Conservation (phyloP, 257 asterid genomes). For the Thymus mandschuricus region DNA sequence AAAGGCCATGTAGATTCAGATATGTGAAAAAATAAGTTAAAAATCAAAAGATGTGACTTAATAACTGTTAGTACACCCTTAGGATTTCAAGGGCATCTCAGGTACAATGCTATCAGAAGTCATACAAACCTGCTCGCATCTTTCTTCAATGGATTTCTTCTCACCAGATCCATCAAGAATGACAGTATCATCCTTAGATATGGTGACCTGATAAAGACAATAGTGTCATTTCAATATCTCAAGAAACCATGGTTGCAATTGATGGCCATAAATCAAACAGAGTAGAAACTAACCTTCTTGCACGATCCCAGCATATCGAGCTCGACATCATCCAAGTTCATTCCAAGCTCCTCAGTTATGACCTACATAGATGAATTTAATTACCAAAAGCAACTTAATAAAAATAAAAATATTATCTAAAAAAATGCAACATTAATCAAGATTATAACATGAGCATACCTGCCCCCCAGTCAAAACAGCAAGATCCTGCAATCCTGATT, state of each 20-base stretch:
- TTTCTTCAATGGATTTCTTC: conserved; percentile 79
- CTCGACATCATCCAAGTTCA: conserved; percentile 80
- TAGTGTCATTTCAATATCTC: not conserved
- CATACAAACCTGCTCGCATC: conserved; percentile 79
- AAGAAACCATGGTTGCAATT: not conserved
- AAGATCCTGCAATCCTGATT: conserved; percentile 78
- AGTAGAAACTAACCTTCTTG: conserved; percentile 63
- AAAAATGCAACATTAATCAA: not conserved
- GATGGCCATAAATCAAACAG: not conserved
- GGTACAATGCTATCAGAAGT: conserved; percentile 12
- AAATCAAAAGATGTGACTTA: not conserved
- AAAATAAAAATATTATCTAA: too few relatives aligned
- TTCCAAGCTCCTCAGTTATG: conserved; percentile 92
- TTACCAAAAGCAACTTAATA: too few relatives aligned
- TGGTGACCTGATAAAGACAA: conserved; percentile 54
- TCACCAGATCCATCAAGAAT: conserved; percentile 94
- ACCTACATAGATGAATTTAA: conserved; percentile 44
- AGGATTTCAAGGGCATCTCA: too few relatives aligned
- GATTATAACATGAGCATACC: conserved; percentile 35
- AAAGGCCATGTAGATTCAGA: not conserved
- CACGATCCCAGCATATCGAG: conserved; percentile 86
- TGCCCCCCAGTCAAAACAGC: conserved; percentile 92
- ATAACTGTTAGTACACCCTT: too few relatives aligned
- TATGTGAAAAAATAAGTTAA: not conserved
- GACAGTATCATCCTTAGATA: conserved; percentile 92